Evolutionary conservation across 2,329 filamentous ascomycete species (phyloP).

Genomic region (Pseudopithomyces chartarum): DNA sequence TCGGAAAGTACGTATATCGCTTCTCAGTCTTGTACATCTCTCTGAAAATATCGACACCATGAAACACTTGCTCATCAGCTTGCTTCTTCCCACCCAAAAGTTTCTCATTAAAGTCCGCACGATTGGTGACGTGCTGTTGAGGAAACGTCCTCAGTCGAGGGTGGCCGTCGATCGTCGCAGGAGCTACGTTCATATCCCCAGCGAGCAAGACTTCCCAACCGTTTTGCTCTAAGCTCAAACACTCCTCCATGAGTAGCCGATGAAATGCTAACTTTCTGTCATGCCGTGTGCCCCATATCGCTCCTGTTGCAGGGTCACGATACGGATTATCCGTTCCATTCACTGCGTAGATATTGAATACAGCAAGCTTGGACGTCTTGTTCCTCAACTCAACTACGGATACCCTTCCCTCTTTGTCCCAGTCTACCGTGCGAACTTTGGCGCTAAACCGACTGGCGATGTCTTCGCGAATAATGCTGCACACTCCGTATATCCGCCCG

Average conservation of each 20-base stretch:
- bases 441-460: slow-evolving; percentile 27
- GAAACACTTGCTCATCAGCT: slow-evolving; percentile 18
- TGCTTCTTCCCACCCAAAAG: slow-evolving; percentile 45
- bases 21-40: slow-evolving; percentile 47
- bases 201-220: slow-evolving; percentile 55
- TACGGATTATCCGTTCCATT: slow-evolving; percentile 58
- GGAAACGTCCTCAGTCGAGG: slow-evolving; percentile 54
- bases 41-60: slow-evolving; percentile 56
- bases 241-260: slow-evolving; percentile 51
- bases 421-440: slow-evolving; percentile 46
- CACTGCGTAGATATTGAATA: slow-evolving; percentile 60
- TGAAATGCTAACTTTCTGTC: slow-evolving; percentile 59
- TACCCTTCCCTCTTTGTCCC: slow-evolving; percentile 60
- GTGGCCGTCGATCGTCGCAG: slow-evolving; percentile 49
- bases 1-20: slow-evolving; percentile 58
- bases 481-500: slow-evolving; percentile 59
- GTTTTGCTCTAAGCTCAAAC: slow-evolving; percentile 45
- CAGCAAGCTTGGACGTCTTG: slow-evolving; percentile 41
- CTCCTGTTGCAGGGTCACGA: slow-evolving; percentile 50
- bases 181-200: slow-evolving; percentile 60
- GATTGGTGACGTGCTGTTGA: slow-evolving; percentile 55
- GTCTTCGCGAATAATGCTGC: slow-evolving; percentile 54
- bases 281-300: slow-evolving; percentile 53
- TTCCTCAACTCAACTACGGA: slow-evolving; percentile 50
- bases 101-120: slow-evolving; percentile 56